These are phyloP conservation scores for Antitrichia curtipendula DNA, from an alignment of 225 moss, liverwort and hornwort species.

Conservation along the genomic window DNA sequence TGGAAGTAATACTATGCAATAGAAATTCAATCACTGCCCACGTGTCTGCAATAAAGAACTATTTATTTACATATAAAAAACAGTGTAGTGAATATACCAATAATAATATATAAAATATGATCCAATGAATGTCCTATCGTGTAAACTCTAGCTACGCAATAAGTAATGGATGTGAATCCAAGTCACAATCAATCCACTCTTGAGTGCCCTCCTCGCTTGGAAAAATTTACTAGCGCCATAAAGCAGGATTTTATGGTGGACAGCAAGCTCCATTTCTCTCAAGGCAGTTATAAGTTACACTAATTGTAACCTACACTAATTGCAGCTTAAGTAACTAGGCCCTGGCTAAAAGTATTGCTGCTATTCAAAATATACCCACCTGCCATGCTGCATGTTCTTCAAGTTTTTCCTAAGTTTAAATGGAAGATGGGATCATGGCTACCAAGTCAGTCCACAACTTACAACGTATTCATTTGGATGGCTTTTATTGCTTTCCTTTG, in stretches of 20 bases:
- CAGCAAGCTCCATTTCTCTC: not conserved
- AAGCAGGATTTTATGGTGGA: not conserved
- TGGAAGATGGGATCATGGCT: not conserved
- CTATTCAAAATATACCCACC: not conserved
- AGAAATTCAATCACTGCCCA: not conserved
- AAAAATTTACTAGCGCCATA: not conserved
- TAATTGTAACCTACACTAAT: not conserved
- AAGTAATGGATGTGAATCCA: not conserved
- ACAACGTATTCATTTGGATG: not conserved
- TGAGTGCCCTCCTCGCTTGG: not conserved
- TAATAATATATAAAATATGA: not conserved
- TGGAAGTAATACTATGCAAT: not conserved
- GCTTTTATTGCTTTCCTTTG: not conserved
- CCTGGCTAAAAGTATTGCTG: not conserved
- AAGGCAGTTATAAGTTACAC: not conserved
- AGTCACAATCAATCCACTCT: not conserved
- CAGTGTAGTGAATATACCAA: not conserved
- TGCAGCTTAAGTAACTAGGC: not conserved
- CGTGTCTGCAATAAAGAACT: not conserved
- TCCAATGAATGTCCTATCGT: not conserved
- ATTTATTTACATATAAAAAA: not conserved
- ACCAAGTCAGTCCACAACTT: not conserved
- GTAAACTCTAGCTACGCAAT: not conserved
- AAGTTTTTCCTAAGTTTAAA: not conserved
- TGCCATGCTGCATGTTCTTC: not conserved